Evolutionary conservation across 1,139 yeast species (phyloP).

Genomic region (Diutina ranongensis): DNA sequence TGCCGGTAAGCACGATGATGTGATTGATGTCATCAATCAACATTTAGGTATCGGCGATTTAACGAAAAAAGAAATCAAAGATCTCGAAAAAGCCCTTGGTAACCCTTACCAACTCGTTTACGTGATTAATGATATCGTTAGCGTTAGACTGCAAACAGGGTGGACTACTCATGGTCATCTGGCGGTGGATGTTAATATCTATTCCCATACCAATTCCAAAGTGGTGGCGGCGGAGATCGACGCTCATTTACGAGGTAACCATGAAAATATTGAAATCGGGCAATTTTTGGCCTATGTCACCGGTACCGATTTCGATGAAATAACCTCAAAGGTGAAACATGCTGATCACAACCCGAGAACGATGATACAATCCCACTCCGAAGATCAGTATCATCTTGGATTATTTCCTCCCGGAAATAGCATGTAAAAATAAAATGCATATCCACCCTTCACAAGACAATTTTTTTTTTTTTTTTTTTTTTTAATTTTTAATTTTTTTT

Average conservation of each 20-base stretch:
- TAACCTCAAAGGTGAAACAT: slow-evolving; percentile 37
- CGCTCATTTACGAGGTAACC: slow-evolving; percentile 53
- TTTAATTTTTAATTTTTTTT: too few species aligned
- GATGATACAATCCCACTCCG: neutral
- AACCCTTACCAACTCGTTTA: slow-evolving; percentile 20
- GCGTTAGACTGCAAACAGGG: slow-evolving; percentile 63
- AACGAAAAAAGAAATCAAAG: slow-evolving; percentile 34
- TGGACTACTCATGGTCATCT: slow-evolving; percentile 90
- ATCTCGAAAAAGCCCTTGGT: slow-evolving; percentile 14
- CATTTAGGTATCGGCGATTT: slow-evolving; percentile 54
- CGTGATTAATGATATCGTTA: slow-evolving; percentile 47
- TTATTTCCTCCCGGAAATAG: neutral
- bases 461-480: too few species aligned
- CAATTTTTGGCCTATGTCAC: slow-evolving; percentile 49
- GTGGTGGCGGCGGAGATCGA: slow-evolving; percentile 23
- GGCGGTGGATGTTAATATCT: slow-evolving; percentile 82
- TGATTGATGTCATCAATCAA: slow-evolving; percentile 27
- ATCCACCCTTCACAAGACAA: too few species aligned
- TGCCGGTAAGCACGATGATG: neutral
- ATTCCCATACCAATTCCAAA: slow-evolving; percentile 52
- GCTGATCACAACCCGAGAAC: slow-evolving; percentile 23
- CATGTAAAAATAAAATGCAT: too few species aligned
- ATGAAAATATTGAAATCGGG: slow-evolving; percentile 79
- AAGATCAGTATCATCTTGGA: neutral
- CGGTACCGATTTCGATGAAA: slow-evolving; percentile 38